Conservation (phyloP, 495 filamentous ascomycete genomes). For the Saxophila tyrrhenica region DNA sequence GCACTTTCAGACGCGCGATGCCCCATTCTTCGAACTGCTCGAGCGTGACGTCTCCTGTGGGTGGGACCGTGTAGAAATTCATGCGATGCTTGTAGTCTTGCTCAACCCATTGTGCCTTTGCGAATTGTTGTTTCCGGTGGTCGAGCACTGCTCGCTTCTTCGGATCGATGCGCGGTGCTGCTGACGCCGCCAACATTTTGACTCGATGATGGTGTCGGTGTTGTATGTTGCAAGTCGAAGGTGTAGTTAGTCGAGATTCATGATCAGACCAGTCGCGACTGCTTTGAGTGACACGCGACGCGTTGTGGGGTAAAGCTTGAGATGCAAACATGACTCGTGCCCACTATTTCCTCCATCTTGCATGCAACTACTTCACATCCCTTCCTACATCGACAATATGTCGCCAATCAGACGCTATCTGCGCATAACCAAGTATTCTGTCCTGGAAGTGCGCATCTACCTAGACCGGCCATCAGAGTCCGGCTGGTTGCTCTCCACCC, state of each 20-base stretch:
- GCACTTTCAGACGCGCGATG: slow-evolving; percentile 82
- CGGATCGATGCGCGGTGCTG: slow-evolving; percentile 51
- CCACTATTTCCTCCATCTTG: too few relatives aligned
- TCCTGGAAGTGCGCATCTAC: slow-evolving; percentile 90
- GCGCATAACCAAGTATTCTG: slow-evolving; percentile 75
- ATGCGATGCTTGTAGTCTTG: slow-evolving; percentile 72
- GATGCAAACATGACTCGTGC: too few relatives aligned
- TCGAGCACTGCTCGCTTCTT: slow-evolving; percentile 67
- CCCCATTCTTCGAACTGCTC: slow-evolving; percentile 99
- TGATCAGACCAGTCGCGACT: background rate
- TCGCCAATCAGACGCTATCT: slow-evolving; percentile 74
- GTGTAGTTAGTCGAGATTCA: too few relatives aligned
- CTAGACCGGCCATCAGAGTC: slow-evolving; percentile 75
- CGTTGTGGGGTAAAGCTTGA: background rate
- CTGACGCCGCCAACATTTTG: slow-evolving; percentile 6
- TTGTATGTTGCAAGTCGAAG: background rate
- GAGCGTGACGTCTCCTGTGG: slow-evolving; percentile 87
- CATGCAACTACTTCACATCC: too few relatives aligned
- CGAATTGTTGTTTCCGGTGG: slow-evolving; percentile 79
- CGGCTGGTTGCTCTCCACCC: slow-evolving; percentile 68
- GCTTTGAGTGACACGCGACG: too few relatives aligned
- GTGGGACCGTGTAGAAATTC: slow-evolving; percentile 83
- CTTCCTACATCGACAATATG: too few relatives aligned
- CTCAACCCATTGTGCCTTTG: slow-evolving; percentile 55
- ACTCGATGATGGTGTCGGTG: background rate